These are phyloP conservation scores for Xerophyta viscosa DNA, from an alignment of 106 monocot species.

Conservation along the genomic window DNA sequence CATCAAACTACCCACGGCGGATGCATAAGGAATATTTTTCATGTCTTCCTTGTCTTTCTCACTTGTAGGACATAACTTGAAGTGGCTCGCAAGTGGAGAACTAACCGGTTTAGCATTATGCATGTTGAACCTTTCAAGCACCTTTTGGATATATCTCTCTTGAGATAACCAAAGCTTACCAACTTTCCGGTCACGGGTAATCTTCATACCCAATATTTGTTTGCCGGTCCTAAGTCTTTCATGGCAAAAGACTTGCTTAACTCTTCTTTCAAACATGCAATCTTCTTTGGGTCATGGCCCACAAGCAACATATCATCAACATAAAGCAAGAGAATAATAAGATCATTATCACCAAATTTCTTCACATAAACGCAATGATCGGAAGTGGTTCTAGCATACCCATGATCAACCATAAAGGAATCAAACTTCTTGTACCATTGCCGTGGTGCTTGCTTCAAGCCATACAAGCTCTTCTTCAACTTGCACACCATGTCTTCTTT, in stretches of 20 bases:
- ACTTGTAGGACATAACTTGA: neutral
- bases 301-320: constrained; percentile 4
- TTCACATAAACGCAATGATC: constrained; percentile 3
- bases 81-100: neutral
- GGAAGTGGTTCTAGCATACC: neutral
- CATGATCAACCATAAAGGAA: neutral
- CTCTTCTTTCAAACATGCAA: neutral
- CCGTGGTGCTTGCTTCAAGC: constrained; percentile 6
- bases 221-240: neutral
- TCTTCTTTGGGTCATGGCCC: neutral
- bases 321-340: neutral
- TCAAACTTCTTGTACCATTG: constrained; percentile 10
- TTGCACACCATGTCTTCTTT: constrained; percentile 8
- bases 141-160: neutral
- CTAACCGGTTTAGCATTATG: neutral
- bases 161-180: neutral
- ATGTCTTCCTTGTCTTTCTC: neutral
- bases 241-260: neutral
- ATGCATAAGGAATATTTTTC: neutral
- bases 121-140: constrained; percentile 1
- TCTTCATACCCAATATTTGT: constrained; percentile 1
- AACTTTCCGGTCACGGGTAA: neutral
- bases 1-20: neutral
- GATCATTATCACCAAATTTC: neutral
- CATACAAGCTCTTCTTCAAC: constrained; percentile 10